Conservation (phyloP, 129 eudicot species). For the Lactuca saligna region DNA sequence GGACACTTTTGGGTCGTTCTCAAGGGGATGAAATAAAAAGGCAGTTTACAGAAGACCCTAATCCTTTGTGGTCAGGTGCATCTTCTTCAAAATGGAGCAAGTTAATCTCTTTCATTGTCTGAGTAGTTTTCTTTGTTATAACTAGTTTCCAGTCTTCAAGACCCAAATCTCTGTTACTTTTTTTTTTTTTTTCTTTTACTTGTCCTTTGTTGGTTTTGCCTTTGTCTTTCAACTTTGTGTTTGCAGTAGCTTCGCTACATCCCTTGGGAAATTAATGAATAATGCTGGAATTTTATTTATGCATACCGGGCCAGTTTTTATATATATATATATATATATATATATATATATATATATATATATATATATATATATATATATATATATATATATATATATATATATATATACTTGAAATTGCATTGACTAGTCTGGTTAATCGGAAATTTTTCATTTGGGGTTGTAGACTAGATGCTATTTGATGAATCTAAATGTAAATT, state of each 20-base stretch:
- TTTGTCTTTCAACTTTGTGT: constrained; percentile 8
- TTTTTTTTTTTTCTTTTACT: not conserved
- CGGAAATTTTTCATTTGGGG: too few relatives aligned
- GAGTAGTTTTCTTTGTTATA: not conserved
- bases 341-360: too few relatives aligned
- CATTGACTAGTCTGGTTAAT: too few relatives aligned
- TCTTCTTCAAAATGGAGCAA: constrained; percentile 2
- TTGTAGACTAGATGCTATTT: too few relatives aligned
- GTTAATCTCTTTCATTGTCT: not conserved
- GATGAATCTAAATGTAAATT: too few relatives aligned
- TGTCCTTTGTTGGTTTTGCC: not conserved
- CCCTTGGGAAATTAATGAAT: not conserved
- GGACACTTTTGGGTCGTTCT: constrained; percentile 11
- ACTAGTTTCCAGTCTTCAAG: not conserved
- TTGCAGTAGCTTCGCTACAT: not conserved
- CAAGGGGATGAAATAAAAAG: constrained; percentile 18
- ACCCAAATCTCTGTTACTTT: not conserved
- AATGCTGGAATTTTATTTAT: not conserved
- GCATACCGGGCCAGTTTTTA: not conserved
- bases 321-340: too few relatives aligned
- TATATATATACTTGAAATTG: too few relatives aligned
- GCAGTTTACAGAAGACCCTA: not conserved
- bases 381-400: too few relatives aligned
- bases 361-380: too few relatives aligned
- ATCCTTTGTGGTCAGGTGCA: constrained; percentile 22